A percentile compares a stretch with the other conserved stretches of the same genome.
phyloP scores from a whole-genome alignment of 2,329 filamentous ascomycete species.

The Teratosphaeria zuluensis region DNA sequence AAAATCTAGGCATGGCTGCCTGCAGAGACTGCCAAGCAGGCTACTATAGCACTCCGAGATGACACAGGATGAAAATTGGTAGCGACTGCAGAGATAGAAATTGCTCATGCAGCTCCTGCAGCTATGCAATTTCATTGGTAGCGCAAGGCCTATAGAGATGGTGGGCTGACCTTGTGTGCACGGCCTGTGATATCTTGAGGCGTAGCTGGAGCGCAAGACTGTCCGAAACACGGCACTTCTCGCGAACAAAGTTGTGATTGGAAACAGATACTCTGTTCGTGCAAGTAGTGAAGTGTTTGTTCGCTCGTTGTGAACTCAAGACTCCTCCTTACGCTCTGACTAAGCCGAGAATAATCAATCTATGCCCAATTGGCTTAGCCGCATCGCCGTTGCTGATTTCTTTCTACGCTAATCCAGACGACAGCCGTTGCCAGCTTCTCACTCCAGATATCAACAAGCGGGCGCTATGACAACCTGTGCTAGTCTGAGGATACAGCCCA shows the following conservation, averaged over 20 bases:
- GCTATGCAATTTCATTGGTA: neutral
- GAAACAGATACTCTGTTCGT: neutral
- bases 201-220: neutral
- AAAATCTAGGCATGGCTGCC: neutral
- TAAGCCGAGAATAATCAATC: no score
- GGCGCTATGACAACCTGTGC: neutral
- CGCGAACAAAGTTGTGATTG: neutral
- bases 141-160: neutral
- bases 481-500: neutral
- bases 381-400: neutral
- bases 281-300: neutral
- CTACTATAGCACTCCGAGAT: neutral
- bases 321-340: no score
- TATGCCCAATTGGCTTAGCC: neutral
- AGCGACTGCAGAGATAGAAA: neutral
- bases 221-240: neutral
- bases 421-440: neutral
- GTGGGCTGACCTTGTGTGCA: neutral
- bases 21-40: neutral
- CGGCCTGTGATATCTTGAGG: neutral
- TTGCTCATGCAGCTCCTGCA: neutral
- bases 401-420: neutral
- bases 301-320: neutral
- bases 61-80: neutral
- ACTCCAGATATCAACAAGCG: neutral